A percentile compares a stretch with the other conserved stretches of the same genome.
phyloP scores from a whole-genome alignment of 2,329 filamentous ascomycete genomes.

The Neofusicoccum sp. region DNA sequence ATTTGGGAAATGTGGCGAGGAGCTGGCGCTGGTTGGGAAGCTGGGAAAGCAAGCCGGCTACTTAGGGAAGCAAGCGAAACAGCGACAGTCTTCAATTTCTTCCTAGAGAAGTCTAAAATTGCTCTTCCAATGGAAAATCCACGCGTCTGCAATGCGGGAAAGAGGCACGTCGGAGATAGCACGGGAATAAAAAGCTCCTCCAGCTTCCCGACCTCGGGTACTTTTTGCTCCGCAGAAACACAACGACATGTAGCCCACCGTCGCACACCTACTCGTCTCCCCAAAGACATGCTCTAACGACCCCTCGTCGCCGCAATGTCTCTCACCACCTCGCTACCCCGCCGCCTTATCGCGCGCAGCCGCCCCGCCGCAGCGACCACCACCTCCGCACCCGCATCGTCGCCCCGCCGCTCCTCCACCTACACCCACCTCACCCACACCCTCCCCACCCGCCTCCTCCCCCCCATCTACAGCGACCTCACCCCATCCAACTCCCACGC shows the following conservation, averaged over 20 bases:
- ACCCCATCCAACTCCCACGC: constrained; percentile 63
- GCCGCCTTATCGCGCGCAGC: background rate
- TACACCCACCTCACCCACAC: constrained; percentile 17
- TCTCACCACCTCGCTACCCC: background rate
- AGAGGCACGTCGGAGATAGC: background rate
- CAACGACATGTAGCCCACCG: background rate
- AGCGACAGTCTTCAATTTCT: background rate
- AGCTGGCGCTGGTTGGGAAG: constrained; percentile 68
- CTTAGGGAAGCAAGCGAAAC: background rate
- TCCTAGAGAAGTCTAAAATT: background rate
- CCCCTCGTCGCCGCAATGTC: background rate
- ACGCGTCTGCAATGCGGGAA: background rate
- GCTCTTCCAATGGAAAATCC: background rate
- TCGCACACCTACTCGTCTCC: background rate
- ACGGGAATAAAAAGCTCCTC: constrained; percentile 10
- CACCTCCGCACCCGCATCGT: background rate
- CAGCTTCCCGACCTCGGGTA: background rate
- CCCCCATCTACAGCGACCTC: constrained; percentile 55
- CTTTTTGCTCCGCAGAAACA: background rate
- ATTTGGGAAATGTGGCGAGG: constrained; percentile 58
- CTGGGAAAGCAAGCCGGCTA: constrained; percentile 46
- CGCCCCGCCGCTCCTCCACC: background rate
- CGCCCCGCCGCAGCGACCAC: background rate
- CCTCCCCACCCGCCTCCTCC: constrained; percentile 50
- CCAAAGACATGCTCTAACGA: background rate